Percentiles rank a stretch among this genome's conserved stretches.
Conservation (phyloP, 495 filamentous ascomycete genomes). For the Aspergillus ostianus region DNA sequence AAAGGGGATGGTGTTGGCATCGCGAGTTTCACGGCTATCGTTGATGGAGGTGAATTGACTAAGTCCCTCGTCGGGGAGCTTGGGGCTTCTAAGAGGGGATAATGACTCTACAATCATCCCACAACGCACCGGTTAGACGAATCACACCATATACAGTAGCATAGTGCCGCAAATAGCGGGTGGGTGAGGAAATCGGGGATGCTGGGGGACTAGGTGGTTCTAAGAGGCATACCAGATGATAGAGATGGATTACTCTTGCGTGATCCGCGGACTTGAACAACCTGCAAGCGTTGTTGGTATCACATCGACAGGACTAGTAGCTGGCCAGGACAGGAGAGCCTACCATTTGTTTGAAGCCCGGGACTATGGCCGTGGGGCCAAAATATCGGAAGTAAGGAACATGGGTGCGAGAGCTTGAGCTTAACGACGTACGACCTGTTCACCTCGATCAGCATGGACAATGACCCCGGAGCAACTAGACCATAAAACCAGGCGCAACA, state of each 20-base stretch:
- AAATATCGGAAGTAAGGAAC: constrained; percentile 89
- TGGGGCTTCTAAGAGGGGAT: constrained; percentile 39
- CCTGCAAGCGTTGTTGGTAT: constrained; percentile 18
- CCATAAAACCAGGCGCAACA: constrained; percentile 13
- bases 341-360: constrained; percentile 91
- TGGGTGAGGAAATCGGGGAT: background rate
- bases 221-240: constrained; percentile 40
- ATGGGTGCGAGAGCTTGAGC: constrained; percentile 53
- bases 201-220: background rate
- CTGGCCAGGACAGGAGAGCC: background rate
- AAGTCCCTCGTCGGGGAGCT: constrained; percentile 22
- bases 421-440: constrained; percentile 41
- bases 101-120: constrained; percentile 27
- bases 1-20: constrained; percentile 68
- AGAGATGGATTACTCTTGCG: constrained; percentile 48
- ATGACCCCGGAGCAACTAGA: background rate
- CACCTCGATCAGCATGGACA: constrained; percentile 16
- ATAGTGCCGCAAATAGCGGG: background rate
- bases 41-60: constrained; percentile 28
- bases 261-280: constrained; percentile 64
- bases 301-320: too few relatives aligned
- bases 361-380: constrained; percentile 83
- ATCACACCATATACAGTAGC: background rate
- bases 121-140: constrained; percentile 5
- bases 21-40: constrained; percentile 46